These are phyloP conservation scores for Macrocystidia cucumis DNA, from an alignment of 1,284 basidiomycete genomes.

Conservation along the genomic window DNA sequence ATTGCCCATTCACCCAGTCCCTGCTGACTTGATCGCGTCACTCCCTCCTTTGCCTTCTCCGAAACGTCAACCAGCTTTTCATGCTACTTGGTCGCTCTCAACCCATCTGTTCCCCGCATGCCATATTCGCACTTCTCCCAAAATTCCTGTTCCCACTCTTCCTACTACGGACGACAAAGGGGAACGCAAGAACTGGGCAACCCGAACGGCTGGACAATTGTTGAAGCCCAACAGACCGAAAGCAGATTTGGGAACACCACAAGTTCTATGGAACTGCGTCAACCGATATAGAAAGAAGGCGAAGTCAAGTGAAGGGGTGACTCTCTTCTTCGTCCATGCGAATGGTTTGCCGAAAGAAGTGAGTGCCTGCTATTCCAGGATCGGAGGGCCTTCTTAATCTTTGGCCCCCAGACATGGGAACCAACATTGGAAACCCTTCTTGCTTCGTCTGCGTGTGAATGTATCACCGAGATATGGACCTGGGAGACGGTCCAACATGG, in stretches of 20 bases:
- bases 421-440: slow-evolving; percentile 46
- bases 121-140: slow-evolving; percentile 47
- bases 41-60: slow-evolving; percentile 24
- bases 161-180: too few species aligned
- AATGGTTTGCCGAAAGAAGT: slow-evolving; percentile 85
- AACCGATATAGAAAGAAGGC: slow-evolving; percentile 44
- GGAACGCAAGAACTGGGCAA: too few species aligned
- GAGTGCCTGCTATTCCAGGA: slow-evolving; percentile 1
- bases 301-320: slow-evolving; percentile 33
- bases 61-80: slow-evolving; percentile 22
- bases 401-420: slow-evolving; percentile 51
- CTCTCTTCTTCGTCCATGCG: slow-evolving; percentile 70
- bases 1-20: slow-evolving; percentile 30
- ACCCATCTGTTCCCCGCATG: slow-evolving; percentile 75
- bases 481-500: slow-evolving; percentile 78
- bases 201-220: slow-evolving; percentile 15
- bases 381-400: neutral
- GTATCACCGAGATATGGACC: slow-evolving; percentile 72
- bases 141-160: slow-evolving; percentile 32
- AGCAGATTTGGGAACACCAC: slow-evolving; percentile 23
- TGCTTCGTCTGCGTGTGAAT: slow-evolving; percentile 20
- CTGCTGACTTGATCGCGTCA: slow-evolving; percentile 17
- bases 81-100: slow-evolving; percentile 29
- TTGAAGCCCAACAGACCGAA: slow-evolving; percentile 18
- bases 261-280: slow-evolving; percentile 43